Percentiles rank a stretch among this genome's conserved stretches.
These are phyloP conservation scores for Trypanosoma scelopori DNA, from an alignment of 208 protist species.

Conservation along the genomic window DNA sequence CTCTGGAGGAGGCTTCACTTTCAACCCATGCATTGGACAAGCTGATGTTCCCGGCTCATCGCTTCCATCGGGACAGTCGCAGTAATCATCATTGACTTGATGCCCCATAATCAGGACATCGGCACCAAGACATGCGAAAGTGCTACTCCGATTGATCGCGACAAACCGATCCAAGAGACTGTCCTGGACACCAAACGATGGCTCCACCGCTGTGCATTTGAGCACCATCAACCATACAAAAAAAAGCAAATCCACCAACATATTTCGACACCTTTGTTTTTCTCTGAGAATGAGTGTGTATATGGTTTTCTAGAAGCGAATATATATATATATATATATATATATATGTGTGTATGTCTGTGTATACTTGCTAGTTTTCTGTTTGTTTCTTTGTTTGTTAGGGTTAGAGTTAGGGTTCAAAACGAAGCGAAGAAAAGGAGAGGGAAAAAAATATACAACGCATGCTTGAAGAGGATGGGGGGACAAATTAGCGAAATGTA, in stretches of 20 bases:
- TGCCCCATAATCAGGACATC: slow-evolving; percentile 47
- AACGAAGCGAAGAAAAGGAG: slow-evolving; percentile 24
- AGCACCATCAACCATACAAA: background rate
- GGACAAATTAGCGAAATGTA: background rate
- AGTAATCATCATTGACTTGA: slow-evolving; percentile 95
- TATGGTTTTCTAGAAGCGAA: no score
- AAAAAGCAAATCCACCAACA: slow-evolving; percentile 7
- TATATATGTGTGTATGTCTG: no score
- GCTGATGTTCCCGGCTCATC: slow-evolving; percentile 93
- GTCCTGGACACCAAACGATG: slow-evolving; percentile 33
- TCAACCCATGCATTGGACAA: slow-evolving; percentile 33
- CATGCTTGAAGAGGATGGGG: background rate
- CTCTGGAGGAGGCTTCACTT: slow-evolving; percentile 6
- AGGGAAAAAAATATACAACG: slow-evolving; percentile 13
- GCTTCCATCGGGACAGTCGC: slow-evolving; percentile 94
- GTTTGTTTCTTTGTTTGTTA: background rate
- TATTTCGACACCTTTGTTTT: no score
- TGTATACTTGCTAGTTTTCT: background rate
- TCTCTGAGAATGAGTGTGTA: no score
- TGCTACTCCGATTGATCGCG: slow-evolving; percentile 12
- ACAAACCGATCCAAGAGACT: slow-evolving; percentile 22
- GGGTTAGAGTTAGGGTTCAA: background rate
- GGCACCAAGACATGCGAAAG: slow-evolving; percentile 52
- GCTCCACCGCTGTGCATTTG: background rate
- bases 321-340: no score